phyloP scores from a whole-genome alignment of 305 asterid species.

The Plantago coronopus region DNA sequence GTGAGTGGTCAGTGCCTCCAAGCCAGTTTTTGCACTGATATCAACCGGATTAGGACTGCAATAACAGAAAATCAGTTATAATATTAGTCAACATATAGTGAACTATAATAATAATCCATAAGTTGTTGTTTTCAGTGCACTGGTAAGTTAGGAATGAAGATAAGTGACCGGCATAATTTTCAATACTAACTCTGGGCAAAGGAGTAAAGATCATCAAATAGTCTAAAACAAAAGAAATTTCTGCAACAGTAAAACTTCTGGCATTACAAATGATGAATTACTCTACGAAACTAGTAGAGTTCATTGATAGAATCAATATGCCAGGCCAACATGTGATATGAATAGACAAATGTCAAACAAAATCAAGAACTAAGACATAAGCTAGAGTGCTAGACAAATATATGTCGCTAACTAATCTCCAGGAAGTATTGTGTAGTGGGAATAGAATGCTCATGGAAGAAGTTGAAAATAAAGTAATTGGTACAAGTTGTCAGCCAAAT shows the following conservation, averaged over 20 bases:
- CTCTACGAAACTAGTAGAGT: background rate
- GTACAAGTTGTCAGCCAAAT: slow-evolving; percentile 13
- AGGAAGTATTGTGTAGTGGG: background rate
- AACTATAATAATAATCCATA: background rate
- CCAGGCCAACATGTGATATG: background rate
- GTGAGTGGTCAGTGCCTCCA: slow-evolving; percentile 79
- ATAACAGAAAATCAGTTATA: slow-evolving; percentile 9
- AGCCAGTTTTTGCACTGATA: slow-evolving; percentile 89
- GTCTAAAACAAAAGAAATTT: too few relatives aligned
- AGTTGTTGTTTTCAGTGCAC: background rate
- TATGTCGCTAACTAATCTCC: background rate
- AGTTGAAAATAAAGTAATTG: slow-evolving; percentile 1
- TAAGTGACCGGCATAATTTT: background rate
- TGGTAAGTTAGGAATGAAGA: background rate
- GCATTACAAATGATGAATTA: too few relatives aligned
- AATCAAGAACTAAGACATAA: background rate
- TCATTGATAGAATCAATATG: background rate
- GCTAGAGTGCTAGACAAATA: background rate
- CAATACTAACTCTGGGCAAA: background rate
- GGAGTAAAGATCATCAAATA: background rate
- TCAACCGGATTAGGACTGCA: slow-evolving; percentile 84
- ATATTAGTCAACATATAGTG: slow-evolving; percentile 15
- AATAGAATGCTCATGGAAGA: background rate
- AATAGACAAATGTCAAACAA: background rate
- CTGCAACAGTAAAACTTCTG: background rate